These are phyloP conservation scores for Daldinia caldariorum DNA, from an alignment of 495 filamentous ascomycete genomes.

Conservation along the genomic window DNA sequence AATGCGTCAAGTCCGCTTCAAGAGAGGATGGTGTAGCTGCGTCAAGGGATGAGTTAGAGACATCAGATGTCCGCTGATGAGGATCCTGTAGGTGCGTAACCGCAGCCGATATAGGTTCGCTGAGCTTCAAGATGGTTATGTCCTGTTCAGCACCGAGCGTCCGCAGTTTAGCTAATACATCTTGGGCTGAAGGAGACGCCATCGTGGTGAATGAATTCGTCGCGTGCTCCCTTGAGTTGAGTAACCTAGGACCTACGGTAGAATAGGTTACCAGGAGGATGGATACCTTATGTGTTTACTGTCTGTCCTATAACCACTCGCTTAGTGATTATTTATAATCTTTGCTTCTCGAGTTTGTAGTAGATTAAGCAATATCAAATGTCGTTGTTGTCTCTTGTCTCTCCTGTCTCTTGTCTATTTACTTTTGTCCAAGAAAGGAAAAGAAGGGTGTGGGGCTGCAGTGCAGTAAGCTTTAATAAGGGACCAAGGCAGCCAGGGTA, in stretches of 20 bases:
- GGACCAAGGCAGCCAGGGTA: no score
- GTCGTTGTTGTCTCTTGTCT: neutral
- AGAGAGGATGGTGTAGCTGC: constrained; percentile 77
- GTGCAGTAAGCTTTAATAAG: no score
- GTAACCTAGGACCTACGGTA: no score
- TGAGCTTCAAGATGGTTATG: constrained; percentile 78
- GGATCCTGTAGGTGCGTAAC: constrained; percentile 52
- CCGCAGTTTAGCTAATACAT: constrained; percentile 53
- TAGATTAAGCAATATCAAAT: neutral
- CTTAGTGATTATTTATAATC: neutral
- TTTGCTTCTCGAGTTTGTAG: neutral
- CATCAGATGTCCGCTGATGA: constrained; percentile 70
- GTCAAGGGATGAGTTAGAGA: constrained; percentile 70
- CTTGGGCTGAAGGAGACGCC: constrained; percentile 42
- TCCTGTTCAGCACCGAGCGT: constrained; percentile 60
- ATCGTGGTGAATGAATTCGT: constrained; percentile 12
- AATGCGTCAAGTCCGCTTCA: constrained; percentile 87
- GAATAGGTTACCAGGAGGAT: no score
- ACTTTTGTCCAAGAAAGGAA: constrained; percentile 44
- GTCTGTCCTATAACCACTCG: no score
- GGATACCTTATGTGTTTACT: no score
- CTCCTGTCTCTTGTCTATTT: constrained; percentile 23
- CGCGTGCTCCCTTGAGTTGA: constrained; percentile 6
- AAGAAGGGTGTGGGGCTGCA: no score
- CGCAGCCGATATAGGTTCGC: constrained; percentile 72